Evolutionary conservation across 2,329 filamentous ascomycete species (phyloP), one percentile per base, ranked within the genome.

Genomic region (Colletotrichum siamense): DNA sequence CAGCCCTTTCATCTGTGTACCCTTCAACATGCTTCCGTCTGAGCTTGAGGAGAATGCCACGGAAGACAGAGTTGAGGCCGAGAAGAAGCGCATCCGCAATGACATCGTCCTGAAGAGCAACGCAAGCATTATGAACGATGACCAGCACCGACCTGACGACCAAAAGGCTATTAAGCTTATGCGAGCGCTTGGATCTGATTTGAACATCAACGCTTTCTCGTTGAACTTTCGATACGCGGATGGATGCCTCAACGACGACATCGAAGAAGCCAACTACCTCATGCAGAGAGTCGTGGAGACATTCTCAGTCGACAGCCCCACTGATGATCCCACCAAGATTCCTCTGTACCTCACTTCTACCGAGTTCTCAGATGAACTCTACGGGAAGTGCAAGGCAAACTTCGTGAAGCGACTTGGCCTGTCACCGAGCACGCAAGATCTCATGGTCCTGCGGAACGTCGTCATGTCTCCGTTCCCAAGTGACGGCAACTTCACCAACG

Each of bases 201-300:
- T 87, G 9, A 88, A 87, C 78, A 88, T 89, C 78, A 88, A 89
- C 73, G 84, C 84, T 8, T 87, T 88, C 66, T 81, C 86, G 0
- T 78, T 86, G 30, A 89, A 89, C 75, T 89, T 86, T 82, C 81
- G 82, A 4, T 77, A 87, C 57, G 67, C 79, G 1, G 77, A 88
- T 16, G 86, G 85, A 0, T 79, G 59, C 0, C 79, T 87, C 18
- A 89, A 89, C 75, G 80, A 79, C 0, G 86, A 89, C 61, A 80
- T 88, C 3, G 87, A 87, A 73, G 87, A 88, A 77, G 87, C 87
- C 6, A 89, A 89, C 73, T 87, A 88, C 75, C 82, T 89, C 26
- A 89, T 88, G 84, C 83, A 82, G 73, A 81, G 84, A 6, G 85
- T 89, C 10, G 81, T 89, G 2, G 81, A 88, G 44, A 79, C 78